Base-by-base conservation (phyloP, 176 grass and related monocot genomes). In the Bromus sterilis region DNA sequence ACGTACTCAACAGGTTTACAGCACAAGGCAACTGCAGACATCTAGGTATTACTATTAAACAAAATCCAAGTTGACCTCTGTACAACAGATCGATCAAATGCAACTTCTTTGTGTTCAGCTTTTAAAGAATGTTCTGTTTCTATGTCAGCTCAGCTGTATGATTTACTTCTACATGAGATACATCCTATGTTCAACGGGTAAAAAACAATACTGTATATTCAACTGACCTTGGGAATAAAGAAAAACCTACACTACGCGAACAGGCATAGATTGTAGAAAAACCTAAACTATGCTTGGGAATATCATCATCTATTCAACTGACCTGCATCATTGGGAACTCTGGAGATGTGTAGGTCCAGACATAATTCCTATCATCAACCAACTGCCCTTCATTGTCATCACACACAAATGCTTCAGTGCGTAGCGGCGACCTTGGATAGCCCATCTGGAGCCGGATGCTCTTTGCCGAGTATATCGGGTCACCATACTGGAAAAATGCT, bases 291-390 rank as follows among this genome's bases (percentile, higher is more conserved):
- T n/a, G n/a, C n/a, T n/a, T 61, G 20, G 18, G 29, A 35, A 80
- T 9, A 65, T 61, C 10, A 61, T 30, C 24, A 6, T 51, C 34
- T 21, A 18, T 5, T 9, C 31, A 71, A 82, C 69, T 62, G 3
- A 95, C 93, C 77, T 95, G 89, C 58, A 63, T 4, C 93, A 95
- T 95, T 64, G 85, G 87, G 56, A 92, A 95, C 66, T 95, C 75
- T 24, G 87, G 93, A 73, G 93, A 95, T 31, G 83, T 81, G 44
- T 95, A 95, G 20, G 69, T 92, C 89, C 87, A 95, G 12, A 76
- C 31, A 48, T 91, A 92, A 66, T 89, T 85, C 31, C 60, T 55
- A 44, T 87, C 74, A 57, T 34, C 48, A 75, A 55, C 21, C 55
- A 78, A 62, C 56, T 79, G 84, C 10, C 67, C 71, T 71, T 86